Percentiles rank a stretch among this genome's conserved stretches.
phyloP scores from a whole-genome alignment of 225 moss, liverwort and hornwort species.

The Sphagnum contortum region DNA sequence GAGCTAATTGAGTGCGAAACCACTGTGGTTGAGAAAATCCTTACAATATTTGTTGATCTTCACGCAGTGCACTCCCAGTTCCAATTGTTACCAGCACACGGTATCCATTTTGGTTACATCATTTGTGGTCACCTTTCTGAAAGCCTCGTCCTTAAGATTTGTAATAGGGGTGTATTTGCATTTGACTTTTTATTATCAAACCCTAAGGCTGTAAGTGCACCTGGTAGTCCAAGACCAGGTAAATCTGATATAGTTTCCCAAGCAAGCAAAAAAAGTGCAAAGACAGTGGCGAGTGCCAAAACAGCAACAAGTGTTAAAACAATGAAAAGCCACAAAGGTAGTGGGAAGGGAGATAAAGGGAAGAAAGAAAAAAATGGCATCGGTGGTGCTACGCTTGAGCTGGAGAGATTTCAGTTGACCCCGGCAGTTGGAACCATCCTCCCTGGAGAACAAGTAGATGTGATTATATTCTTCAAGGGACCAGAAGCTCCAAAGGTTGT shows the following conservation, averaged over 20 bases:
- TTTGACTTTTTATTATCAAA: slow-evolving; percentile 51
- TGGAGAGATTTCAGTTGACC: slow-evolving; percentile 56
- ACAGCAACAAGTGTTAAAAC: slow-evolving; percentile 31
- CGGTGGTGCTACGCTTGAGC: slow-evolving; percentile 36
- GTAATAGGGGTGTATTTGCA: slow-evolving; percentile 50
- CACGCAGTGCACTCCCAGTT: slow-evolving; percentile 58
- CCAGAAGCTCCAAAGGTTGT: slow-evolving; percentile 33
- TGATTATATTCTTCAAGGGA: slow-evolving; percentile 51
- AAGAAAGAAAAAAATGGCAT: slow-evolving; percentile 37
- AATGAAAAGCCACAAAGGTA: slow-evolving; percentile 7
- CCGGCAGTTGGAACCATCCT: slow-evolving; percentile 53
- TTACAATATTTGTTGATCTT: slow-evolving; percentile 51
- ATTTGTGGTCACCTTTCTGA: slow-evolving; percentile 42
- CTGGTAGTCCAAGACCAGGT: slow-evolving; percentile 4
- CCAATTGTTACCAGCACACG: slow-evolving; percentile 60
- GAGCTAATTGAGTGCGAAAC: slow-evolving; percentile 63
- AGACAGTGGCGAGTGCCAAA: slow-evolving; percentile 44
- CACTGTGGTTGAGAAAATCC: slow-evolving; percentile 36
- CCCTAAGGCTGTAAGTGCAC: slow-evolving; percentile 21
- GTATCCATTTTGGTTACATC: slow-evolving; percentile 73
- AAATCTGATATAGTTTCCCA: slow-evolving; percentile 33
- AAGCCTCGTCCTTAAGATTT: slow-evolving; percentile 40
- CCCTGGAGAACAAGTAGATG: slow-evolving; percentile 43
- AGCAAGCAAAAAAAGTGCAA: slow-evolving; percentile 36
- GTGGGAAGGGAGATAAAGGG: slow-evolving; percentile 13